Conservation (phyloP, 225 moss, liverwort and hornwort species). For the Antitrichia curtipendula region DNA sequence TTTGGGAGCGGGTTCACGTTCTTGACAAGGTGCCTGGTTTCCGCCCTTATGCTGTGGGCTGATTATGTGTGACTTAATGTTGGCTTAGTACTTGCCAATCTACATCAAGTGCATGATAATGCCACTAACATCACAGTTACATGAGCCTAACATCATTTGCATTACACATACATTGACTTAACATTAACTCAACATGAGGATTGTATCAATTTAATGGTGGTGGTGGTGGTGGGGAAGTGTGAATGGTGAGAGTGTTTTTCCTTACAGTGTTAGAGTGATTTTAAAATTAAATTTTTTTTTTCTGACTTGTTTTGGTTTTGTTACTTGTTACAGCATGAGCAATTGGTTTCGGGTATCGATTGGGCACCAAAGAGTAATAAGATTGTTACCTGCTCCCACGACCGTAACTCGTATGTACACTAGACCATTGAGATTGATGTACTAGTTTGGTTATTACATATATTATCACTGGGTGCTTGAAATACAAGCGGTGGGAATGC, state of each 20-base stretch:
- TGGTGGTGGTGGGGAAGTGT: neutral
- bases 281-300: too few species aligned
- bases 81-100: neutral
- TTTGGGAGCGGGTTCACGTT: conserved; percentile 76
- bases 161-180: neutral
- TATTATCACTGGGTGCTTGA: neutral
- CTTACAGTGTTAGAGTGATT: neutral
- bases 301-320: neutral
- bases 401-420: conserved; percentile 87
- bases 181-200: neutral
- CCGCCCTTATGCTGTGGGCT: neutral
- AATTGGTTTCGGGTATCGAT: conserved; percentile 90
- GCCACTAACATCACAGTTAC: neutral
- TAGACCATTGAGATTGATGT: neutral
- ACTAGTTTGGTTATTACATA: neutral
- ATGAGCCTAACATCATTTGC: neutral
- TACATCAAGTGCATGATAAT: neutral
- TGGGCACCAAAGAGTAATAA: conserved; percentile 95
- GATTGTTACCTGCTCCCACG: conserved; percentile 97
- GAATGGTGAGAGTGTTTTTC: neutral
- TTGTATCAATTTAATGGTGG: neutral
- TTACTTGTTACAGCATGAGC: conserved; percentile 73
- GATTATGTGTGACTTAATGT: neutral
- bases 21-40: conserved; percentile 62
- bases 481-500: neutral